A percentile compares a stretch with the other conserved stretches of the same genome.
These are phyloP conservation scores for Sarocladium strictum DNA, from an alignment of 2,329 filamentous ascomycete genomes.

Conservation along the genomic window DNA sequence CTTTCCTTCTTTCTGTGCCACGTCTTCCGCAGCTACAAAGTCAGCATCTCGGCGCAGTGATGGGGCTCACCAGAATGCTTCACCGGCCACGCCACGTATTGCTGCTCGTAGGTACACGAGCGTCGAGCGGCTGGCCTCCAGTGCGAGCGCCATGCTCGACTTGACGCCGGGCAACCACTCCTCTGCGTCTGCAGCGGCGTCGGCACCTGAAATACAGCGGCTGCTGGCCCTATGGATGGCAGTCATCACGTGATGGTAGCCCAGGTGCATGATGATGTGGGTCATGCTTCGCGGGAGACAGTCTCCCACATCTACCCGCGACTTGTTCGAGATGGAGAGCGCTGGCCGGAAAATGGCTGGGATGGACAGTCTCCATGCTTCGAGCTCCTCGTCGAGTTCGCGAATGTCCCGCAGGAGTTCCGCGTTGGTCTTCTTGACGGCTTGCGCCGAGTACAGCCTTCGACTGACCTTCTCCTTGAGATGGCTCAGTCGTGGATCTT, in stretches of 20 bases:
- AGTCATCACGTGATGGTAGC: conserved; percentile 50
- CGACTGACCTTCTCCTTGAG: conserved; percentile 45
- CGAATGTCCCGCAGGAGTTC: conserved; percentile 49
- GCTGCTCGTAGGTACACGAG: conserved; percentile 40
- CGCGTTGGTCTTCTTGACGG: conserved; percentile 44
- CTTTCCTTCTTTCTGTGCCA: too few species aligned
- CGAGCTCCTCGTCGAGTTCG: conserved; percentile 50
- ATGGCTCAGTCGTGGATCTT: conserved; percentile 40
- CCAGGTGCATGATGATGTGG: conserved; percentile 41
- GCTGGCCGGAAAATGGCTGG: conserved; percentile 36
- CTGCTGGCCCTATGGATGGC: conserved; percentile 50
- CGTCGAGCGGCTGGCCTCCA: conserved; percentile 51
- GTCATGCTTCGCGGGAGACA: conserved; percentile 35
- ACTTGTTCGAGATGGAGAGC: conserved; percentile 2
- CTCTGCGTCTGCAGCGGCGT: background rate
- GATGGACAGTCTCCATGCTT: conserved; percentile 46
- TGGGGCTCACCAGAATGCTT: conserved; percentile 43
- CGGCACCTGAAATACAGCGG: conserved; percentile 35
- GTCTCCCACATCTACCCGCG: background rate
- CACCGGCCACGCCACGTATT: conserved; percentile 34
- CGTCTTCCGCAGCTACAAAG: too few species aligned
- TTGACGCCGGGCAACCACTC: conserved; percentile 12
- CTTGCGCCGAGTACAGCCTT: conserved; percentile 42
- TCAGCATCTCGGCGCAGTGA: too few species aligned
- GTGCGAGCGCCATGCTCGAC: conserved; percentile 46